These are phyloP conservation scores for Colletotrichum sp. DNA, from an alignment of 2,329 filamentous ascomycete species.

Conservation along the genomic window DNA sequence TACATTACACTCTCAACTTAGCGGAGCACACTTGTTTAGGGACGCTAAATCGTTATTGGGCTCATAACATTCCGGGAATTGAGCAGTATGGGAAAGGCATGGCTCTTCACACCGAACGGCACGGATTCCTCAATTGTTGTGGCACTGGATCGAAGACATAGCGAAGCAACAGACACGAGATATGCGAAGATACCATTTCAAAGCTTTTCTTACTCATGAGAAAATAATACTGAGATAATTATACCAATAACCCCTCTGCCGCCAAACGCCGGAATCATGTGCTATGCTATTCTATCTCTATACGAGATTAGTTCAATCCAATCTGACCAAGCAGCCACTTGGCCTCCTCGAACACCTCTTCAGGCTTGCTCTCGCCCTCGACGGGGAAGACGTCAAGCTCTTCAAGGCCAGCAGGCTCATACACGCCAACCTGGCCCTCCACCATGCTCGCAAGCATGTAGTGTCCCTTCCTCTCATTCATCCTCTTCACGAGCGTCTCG, in stretches of 20 bases:
- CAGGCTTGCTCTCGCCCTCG: constrained; percentile 19
- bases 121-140: background rate
- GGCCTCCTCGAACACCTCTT: constrained; percentile 21
- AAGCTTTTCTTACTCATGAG: background rate
- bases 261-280: background rate
- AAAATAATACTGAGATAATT: background rate
- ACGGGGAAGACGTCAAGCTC: constrained; percentile 40
- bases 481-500: constrained; percentile 31
- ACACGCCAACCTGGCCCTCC: constrained; percentile 33
- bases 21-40: background rate
- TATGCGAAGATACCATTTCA: background rate
- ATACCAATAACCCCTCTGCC: background rate
- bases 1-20: background rate
- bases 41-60: background rate
- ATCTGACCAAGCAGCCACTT: constrained; percentile 21
- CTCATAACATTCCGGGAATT: background rate
- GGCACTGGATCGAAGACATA: background rate
- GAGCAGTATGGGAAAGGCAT: background rate
- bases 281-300: background rate
- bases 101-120: background rate
- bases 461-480: constrained; percentile 31
- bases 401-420: constrained; percentile 28
- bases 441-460: constrained; percentile 41
- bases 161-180: background rate
- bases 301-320: background rate